Evolutionary conservation across 257 asterid genomes (phyloP), one percentile per base, ranked within the genome.

Genomic region (Euphrasia confusa): DNA sequence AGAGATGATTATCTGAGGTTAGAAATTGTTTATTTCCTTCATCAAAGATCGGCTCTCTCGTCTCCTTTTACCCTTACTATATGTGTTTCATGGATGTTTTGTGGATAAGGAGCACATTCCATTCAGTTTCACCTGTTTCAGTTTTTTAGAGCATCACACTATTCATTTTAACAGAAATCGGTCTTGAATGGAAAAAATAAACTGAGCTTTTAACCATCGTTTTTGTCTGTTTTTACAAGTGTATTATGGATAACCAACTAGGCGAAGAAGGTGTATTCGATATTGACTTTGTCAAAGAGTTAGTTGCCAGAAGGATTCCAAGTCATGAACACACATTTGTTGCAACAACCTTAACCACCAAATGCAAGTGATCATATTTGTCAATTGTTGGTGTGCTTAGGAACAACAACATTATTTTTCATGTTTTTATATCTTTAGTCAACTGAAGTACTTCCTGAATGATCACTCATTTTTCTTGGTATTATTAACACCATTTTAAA

Each of bases 351-450:
- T 35, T 35, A 35, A 7, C 40, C 7, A 35, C 40, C 40, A 35
- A 71, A 57, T 57, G 50, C 21, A 56, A 76, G 48, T 66, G 49
- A 18, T 53, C 5, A 30, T 5, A 5, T 32, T 72, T 55, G 35
- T 75, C 64, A 54, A 58, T 65, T 69, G 69, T 63, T 75, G 74
- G 67, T 80, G 76, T 79, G 67, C 59, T 71, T 58, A 44, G 37
- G 65, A 30, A 30, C 27, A 55, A 55, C 24, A 58, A 73, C 52
- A 5, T 17, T 61, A 15, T 17, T 15, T 15, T 11, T 11, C 7
- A 9, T 54, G 47, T 7, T 49, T 77, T 42, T 21, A 21, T 21
- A 21, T 21, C 24, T 21, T 0, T 21, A 1, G 24, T 0, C 1
- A 21, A 21, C 24, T 0, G 24, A 21, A 21, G 24, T 21, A 21